phyloP scores from a whole-genome alignment of 805 yeast genomes.

The Zygotorulaspora danielsina region DNA sequence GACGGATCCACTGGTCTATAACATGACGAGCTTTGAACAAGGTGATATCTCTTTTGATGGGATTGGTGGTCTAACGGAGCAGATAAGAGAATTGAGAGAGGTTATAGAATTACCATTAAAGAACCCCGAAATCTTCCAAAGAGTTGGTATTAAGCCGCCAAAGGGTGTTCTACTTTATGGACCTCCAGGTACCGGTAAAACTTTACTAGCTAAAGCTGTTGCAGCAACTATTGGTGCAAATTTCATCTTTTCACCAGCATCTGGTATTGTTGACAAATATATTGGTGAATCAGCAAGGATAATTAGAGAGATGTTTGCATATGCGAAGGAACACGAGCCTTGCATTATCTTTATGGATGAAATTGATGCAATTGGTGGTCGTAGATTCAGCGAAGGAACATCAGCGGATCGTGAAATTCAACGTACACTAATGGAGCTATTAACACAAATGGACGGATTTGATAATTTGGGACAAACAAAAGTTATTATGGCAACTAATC shows the following conservation, averaged over 20 bases:
- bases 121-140: conserved; percentile 90
- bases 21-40: conserved; percentile 97
- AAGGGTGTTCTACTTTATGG: conserved; percentile 96
- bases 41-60: conserved; percentile 93
- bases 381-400: conserved; percentile 96
- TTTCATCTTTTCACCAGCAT: conserved; percentile 96
- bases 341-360: conserved; percentile 98
- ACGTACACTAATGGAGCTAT: conserved; percentile 93
- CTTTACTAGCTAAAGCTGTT: conserved; percentile 92
- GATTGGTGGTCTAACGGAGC: conserved; percentile 94
- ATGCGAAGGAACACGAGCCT: conserved; percentile 96
- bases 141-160: conserved; percentile 98
- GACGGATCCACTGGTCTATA: conserved; percentile 96
- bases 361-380: conserved; percentile 97
- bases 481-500: conserved; percentile 98
- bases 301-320: conserved; percentile 96
- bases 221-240: conserved; percentile 99
- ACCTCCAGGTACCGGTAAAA: conserved; percentile 98
- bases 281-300: conserved; percentile 97
- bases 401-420: conserved; percentile 98
- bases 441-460: conserved; percentile 98
- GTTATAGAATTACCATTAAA: conserved; percentile 95
- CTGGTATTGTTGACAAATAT: conserved; percentile 96
- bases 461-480: conserved; percentile 95
- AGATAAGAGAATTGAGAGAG: conserved; percentile 92